Conservation (phyloP, 192 early-diverging fungal genomes). For the Tieghemiomyces parasiticus region DNA sequence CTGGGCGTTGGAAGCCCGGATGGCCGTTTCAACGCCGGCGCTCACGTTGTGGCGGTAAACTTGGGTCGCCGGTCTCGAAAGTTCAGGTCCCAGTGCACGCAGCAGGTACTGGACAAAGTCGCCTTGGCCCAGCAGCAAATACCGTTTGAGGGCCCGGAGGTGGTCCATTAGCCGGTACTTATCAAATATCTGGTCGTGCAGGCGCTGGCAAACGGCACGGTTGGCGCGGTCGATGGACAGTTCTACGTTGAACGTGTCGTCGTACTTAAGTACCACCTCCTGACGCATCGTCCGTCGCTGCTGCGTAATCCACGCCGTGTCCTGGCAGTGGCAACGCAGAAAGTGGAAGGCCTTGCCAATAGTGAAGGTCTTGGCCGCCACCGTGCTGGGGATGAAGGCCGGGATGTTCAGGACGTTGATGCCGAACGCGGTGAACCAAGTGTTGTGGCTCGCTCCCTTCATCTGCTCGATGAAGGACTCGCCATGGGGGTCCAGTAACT, state of each 20-base stretch:
- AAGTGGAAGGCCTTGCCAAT: constrained; percentile 86
- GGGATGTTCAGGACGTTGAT: constrained; percentile 76
- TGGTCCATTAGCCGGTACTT: constrained; percentile 79
- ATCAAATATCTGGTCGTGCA: constrained; percentile 60
- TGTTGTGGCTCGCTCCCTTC: constrained; percentile 39
- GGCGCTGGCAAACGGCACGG: constrained; percentile 47
- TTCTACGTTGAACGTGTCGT: constrained; percentile 53
- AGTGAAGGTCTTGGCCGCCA: constrained; percentile 78
- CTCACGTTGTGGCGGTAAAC: constrained; percentile 84
- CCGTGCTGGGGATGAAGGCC: constrained; percentile 48
- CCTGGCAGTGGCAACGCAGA: constrained; percentile 45
- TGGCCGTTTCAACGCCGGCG: constrained; percentile 65
- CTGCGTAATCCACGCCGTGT: constrained; percentile 35
- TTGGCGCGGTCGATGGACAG: constrained; percentile 58
- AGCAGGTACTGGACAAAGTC: constrained; percentile 88
- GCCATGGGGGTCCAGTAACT: constrained; percentile 76
- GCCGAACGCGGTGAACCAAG: constrained; percentile 66
- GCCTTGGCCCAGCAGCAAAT: constrained; percentile 83
- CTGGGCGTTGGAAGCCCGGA: constrained; percentile 80
- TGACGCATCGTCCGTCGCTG: constrained; percentile 19
- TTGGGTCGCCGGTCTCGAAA: constrained; percentile 49
- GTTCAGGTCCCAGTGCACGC: constrained; percentile 50
- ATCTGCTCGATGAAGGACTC: constrained; percentile 77
- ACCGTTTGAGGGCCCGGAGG: constrained; percentile 69
- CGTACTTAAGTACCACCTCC: constrained; percentile 37